Evolutionary conservation across 2,329 filamentous ascomycete genomes (phyloP).

Genomic region (Colletotrichum phormii): DNA sequence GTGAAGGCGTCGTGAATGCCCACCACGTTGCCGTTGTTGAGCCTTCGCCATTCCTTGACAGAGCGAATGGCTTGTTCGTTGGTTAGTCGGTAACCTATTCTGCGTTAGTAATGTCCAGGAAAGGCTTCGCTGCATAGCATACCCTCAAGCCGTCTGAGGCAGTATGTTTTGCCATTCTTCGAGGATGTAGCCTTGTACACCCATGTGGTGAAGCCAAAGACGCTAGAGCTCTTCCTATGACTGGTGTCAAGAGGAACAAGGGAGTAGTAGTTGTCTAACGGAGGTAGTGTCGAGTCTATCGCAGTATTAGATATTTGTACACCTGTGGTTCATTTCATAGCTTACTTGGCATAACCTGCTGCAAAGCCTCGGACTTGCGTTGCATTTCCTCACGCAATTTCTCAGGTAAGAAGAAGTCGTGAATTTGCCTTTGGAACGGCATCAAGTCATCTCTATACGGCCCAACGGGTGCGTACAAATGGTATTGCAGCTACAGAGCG

Average conservation of each 20-base stretch:
- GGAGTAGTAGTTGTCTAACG: conserved; percentile 90
- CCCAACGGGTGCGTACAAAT: conserved; percentile 90
- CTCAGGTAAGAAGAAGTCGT: conserved; percentile 93
- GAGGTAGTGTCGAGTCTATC: conserved; percentile 73
- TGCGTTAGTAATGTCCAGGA: conserved; percentile 34
- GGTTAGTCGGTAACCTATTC: conserved; percentile 80
- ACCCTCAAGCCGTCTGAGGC: conserved; percentile 86
- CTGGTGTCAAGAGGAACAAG: conserved; percentile 89
- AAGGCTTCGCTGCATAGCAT: conserved; percentile 34
- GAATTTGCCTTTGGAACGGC: conserved; percentile 86
- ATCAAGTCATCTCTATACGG: conserved; percentile 84
- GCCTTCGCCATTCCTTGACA: conserved; percentile 89
- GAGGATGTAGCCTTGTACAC: conserved; percentile 93
- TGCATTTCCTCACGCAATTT: conserved; percentile 88
- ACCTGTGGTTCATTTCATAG: conserved; percentile 29
- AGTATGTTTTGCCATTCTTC: conserved; percentile 91
- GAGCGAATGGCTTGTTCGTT: conserved; percentile 90
- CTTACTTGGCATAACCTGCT: conserved; percentile 85
- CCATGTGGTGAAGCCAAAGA: conserved; percentile 92
- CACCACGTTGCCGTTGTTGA: conserved; percentile 85
- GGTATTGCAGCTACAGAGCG: conserved; percentile 79
- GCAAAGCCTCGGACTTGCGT: conserved; percentile 85
- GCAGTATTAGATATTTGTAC: not conserved
- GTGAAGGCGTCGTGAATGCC: conserved; percentile 94
- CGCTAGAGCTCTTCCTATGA: conserved; percentile 79